Percentiles rank a stretch among this genome's conserved stretches.
Evolutionary conservation across 2,329 filamentous ascomycete species (phyloP).

Genomic region (Rachicladosporium sp.): DNA sequence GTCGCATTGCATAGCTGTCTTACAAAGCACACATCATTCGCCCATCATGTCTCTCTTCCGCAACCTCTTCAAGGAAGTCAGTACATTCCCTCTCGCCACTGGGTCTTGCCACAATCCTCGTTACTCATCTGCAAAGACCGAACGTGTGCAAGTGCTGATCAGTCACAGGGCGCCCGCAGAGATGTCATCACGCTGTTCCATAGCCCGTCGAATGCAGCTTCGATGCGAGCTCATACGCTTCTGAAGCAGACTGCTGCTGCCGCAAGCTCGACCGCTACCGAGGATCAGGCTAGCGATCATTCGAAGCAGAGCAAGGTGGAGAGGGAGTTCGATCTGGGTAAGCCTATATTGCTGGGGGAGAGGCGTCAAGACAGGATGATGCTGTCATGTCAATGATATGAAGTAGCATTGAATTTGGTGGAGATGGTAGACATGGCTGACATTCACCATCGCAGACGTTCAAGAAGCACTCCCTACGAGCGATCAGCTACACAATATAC

Average conservation of each 20-base stretch:
- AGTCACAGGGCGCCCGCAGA: slow-evolving; percentile 24
- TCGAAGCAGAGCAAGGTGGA: slow-evolving; percentile 45
- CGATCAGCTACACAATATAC: slow-evolving; percentile 71
- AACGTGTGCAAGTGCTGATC: background rate
- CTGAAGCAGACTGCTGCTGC: slow-evolving; percentile 70
- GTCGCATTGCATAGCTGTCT: no score
- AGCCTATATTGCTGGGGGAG: no score
- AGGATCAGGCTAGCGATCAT: slow-evolving; percentile 62
- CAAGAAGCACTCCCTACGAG: slow-evolving; percentile 67
- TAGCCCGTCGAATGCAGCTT: slow-evolving; percentile 61
- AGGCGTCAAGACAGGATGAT: background rate
- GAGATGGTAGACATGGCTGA: background rate
- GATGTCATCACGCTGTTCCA: slow-evolving; percentile 97
- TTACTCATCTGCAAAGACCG: background rate
- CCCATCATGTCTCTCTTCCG: slow-evolving; percentile 32
- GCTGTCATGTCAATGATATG: background rate
- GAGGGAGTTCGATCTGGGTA: slow-evolving; percentile 64
- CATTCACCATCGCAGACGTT: slow-evolving; percentile 40
- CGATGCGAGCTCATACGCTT: slow-evolving; percentile 58
- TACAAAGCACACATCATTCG: background rate
- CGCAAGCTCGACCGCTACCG: slow-evolving; percentile 53
- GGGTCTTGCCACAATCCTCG: no score
- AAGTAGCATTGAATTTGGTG: no score
- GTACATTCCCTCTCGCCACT: slow-evolving; percentile 4
- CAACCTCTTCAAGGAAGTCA: slow-evolving; percentile 36